A percentile compares a stretch with the other conserved stretches of the same genome.
Conservation (phyloP, 2,329 filamentous ascomycete species). For the Monosporascus sp. region DNA sequence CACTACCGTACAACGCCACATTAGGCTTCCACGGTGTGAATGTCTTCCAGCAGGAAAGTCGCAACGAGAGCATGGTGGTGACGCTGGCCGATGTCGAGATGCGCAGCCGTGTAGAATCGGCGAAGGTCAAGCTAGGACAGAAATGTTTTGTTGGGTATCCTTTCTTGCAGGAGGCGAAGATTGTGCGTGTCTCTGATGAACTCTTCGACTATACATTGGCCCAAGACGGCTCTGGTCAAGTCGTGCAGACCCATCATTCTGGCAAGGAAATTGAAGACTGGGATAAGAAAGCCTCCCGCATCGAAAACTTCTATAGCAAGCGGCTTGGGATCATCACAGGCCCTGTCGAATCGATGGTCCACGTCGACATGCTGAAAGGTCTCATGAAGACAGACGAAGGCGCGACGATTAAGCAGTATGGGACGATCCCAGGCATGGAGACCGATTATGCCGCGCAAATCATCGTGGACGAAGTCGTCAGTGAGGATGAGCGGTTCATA, state of each 20-base stretch:
- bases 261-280: slow-evolving; percentile 76
- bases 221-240: slow-evolving; percentile 54
- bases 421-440: slow-evolving; percentile 76
- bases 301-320: slow-evolving; percentile 87
- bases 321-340: slow-evolving; percentile 84
- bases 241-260: slow-evolving; percentile 66
- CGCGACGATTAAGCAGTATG: slow-evolving; percentile 89
- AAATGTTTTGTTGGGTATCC: slow-evolving; percentile 90
- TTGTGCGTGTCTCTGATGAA: slow-evolving; percentile 85
- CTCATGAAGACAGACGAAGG: slow-evolving; percentile 86
- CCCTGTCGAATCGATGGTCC: slow-evolving; percentile 79
- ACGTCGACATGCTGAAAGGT: slow-evolving; percentile 91
- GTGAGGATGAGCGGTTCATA: slow-evolving; percentile 88
- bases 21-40: slow-evolving; percentile 86
- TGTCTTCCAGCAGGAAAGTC: slow-evolving; percentile 92
- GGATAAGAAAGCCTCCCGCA: slow-evolving; percentile 74
- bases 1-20: slow-evolving; percentile 74
- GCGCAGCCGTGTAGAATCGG: slow-evolving; percentile 65
- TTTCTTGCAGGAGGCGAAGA: slow-evolving; percentile 89
- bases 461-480: slow-evolving; percentile 83
- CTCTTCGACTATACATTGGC: slow-evolving; percentile 81
- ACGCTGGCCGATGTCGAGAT: slow-evolving; percentile 72
- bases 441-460: slow-evolving; percentile 88
- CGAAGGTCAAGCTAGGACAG: slow-evolving; percentile 76
- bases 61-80: slow-evolving; percentile 93